These are phyloP conservation scores for Diutina sp. DNA, from an alignment of 1,139 yeast genomes.

Conservation along the genomic window DNA sequence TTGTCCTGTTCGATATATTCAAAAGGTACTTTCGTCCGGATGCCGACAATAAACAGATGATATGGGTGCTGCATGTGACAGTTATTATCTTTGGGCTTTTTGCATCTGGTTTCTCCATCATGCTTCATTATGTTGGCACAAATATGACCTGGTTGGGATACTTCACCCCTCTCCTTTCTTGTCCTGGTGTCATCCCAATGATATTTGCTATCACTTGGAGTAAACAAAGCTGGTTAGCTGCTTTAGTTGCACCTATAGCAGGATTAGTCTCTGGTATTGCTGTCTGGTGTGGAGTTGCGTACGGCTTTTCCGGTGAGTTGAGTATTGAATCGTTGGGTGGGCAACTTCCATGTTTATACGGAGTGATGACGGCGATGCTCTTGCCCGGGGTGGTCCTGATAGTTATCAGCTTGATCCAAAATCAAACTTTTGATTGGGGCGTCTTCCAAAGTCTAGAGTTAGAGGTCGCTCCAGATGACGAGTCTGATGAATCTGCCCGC, in stretches of 20 bases:
- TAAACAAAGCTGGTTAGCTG: constrained; percentile 16
- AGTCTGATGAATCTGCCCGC: not conserved
- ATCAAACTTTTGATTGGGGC: constrained; percentile 20
- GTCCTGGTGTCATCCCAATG: constrained; percentile 23
- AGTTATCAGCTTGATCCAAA: constrained; percentile 13
- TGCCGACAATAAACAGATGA: constrained; percentile 16
- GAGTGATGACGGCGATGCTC: constrained; percentile 18
- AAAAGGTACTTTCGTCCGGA: constrained; percentile 15
- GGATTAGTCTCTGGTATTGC: constrained; percentile 13
- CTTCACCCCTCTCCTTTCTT: constrained; percentile 20
- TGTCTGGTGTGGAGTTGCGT: constrained; percentile 16
- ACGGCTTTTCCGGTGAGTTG: constrained; percentile 7
- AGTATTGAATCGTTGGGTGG: not conserved
- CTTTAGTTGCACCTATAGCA: constrained; percentile 14
- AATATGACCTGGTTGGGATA: constrained; percentile 23
- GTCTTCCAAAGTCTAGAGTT: constrained; percentile 12
- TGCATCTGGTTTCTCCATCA: constrained; percentile 16
- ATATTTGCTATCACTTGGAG: constrained; percentile 21
- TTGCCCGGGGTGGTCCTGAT: constrained; percentile 17
- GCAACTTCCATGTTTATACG: constrained; percentile 18
- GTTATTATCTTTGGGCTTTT: constrained; percentile 18
- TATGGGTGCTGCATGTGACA: constrained; percentile 15
- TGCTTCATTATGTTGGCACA: constrained; percentile 19
- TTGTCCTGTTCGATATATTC: constrained; percentile 18
- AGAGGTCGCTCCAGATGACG: constrained; percentile 9